Conservation (phyloP, 2,329 filamentous ascomycete genomes). For the Zymoseptoria passerinii region DNA sequence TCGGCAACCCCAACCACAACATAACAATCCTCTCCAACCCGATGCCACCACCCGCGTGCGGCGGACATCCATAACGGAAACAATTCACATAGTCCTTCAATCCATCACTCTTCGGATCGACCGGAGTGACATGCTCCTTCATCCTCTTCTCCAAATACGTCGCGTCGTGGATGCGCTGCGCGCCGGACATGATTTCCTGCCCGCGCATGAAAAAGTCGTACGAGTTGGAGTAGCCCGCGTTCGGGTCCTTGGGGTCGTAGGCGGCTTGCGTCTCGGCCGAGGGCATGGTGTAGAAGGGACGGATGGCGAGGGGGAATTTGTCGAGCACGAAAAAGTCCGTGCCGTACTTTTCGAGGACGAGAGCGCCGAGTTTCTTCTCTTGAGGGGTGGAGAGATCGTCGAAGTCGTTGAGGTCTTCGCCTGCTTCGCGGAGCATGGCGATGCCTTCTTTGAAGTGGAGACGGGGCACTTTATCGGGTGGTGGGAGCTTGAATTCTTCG, state of each 20-base stretch:
- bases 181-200: constrained; percentile 60
- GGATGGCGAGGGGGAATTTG: constrained; percentile 83
- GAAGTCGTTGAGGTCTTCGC: constrained; percentile 65
- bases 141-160: constrained; percentile 51
- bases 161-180: constrained; percentile 58
- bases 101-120: constrained; percentile 51
- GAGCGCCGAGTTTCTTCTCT: constrained; percentile 78
- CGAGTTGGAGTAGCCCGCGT: constrained; percentile 52
- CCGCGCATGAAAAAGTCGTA: constrained; percentile 67
- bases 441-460: constrained; percentile 73
- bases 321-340: constrained; percentile 97
- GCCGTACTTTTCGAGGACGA: constrained; percentile 80
- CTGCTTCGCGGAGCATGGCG: constrained; percentile 66
- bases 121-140: constrained; percentile 46
- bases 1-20: constrained; percentile 57
- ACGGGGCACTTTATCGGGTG: constrained; percentile 64
- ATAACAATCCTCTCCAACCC: constrained; percentile 60
- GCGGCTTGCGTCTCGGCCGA: constrained; percentile 53
- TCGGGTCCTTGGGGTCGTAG: constrained; percentile 35
- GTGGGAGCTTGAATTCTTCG: constrained; percentile 67
- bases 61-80: constrained; percentile 56
- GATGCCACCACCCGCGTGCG: constrained; percentile 57
- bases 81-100: constrained; percentile 57
- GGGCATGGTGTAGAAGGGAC: constrained; percentile 88
- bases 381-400: constrained; percentile 74